These are phyloP conservation scores for Cerioporus squamosus DNA, from an alignment of 1,284 basidiomycete species.

Conservation along the genomic window DNA sequence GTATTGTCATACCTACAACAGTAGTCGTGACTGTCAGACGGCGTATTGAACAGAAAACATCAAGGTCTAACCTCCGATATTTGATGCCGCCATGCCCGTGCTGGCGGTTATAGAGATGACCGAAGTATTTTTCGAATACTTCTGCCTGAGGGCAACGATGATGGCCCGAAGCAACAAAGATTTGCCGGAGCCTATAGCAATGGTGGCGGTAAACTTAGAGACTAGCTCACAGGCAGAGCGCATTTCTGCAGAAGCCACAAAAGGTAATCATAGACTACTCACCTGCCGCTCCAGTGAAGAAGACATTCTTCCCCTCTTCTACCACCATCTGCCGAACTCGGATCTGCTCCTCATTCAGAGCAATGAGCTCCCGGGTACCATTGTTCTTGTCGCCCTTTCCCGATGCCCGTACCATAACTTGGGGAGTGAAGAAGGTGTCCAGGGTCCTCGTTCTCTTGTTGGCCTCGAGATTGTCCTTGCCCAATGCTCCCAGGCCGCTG, in stretches of 20 bases:
- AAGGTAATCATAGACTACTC: too few relatives aligned
- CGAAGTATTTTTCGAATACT: conserved; percentile 49
- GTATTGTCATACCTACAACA: conserved; percentile 41
- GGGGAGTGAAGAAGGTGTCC: conserved; percentile 49
- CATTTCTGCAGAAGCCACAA: too few relatives aligned
- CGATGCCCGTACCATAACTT: conserved; percentile 37
- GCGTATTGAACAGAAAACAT: too few relatives aligned
- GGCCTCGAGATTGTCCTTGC: conserved; percentile 37
- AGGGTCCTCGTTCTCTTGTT: conserved; percentile 39
- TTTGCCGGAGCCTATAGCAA: conserved; percentile 67
- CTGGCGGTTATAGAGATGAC: conserved; percentile 59
- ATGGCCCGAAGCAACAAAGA: conserved; percentile 61
- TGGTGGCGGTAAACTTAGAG: too few relatives aligned
- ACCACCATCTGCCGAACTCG: conserved; percentile 49
- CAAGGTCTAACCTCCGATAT: too few relatives aligned
- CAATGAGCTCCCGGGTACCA: conserved; percentile 34
- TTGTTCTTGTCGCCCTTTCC: conserved; percentile 33
- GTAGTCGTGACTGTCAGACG: too few relatives aligned
- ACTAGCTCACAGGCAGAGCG: too few relatives aligned
- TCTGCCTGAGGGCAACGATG: conserved; percentile 54
- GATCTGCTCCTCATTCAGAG: conserved; percentile 49
- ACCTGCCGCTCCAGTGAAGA: conserved; percentile 60
- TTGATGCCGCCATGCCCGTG: conserved; percentile 48
- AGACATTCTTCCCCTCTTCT: conserved; percentile 51
- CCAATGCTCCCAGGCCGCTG: too few relatives aligned